A percentile compares a stretch with the other conserved stretches of the same genome.
Evolutionary conservation across 306 rosid species (phyloP).

Genomic region (Acacia acuminata): DNA sequence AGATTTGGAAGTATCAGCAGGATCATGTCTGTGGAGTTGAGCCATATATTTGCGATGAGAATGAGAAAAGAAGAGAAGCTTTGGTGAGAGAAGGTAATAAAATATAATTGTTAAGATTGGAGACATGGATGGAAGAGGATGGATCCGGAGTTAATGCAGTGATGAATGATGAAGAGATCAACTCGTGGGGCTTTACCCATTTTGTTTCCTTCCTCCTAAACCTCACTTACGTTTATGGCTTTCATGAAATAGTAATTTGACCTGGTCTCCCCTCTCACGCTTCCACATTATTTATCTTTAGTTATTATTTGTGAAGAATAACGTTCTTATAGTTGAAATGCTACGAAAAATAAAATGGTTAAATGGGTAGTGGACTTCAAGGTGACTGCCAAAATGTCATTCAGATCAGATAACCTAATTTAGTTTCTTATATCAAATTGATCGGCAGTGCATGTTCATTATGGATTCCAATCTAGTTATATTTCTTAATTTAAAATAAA

Average conservation of each 20-base stretch:
- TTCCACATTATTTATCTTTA: neutral
- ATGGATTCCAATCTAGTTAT: neutral
- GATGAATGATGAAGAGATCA: conserved; percentile 34
- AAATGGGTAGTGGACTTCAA: neutral
- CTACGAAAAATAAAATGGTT: neutral
- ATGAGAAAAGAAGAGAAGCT: neutral
- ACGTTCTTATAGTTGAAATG: neutral
- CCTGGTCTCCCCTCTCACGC: conserved; percentile 18
- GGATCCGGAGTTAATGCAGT: conserved; percentile 45
- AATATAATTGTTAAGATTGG: conserved; percentile 1
- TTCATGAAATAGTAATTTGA: conserved; percentile 50
- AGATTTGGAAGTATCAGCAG: conserved; percentile 37
- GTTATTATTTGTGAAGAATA: neutral
- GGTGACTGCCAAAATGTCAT: neutral
- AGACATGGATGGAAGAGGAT: conserved; percentile 10
- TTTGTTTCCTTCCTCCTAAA: conserved; percentile 25
- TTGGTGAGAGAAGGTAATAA: conserved; percentile 23
- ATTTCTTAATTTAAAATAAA: neutral
- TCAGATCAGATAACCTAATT: neutral
- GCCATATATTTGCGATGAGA: conserved; percentile 54
- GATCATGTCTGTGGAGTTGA: conserved; percentile 50
- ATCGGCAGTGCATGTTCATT: neutral
- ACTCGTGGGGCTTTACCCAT: conserved; percentile 33
- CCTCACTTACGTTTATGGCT: conserved; percentile 16
- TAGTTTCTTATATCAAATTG: neutral